These are phyloP conservation scores for Smittium culicis DNA, from an alignment of 371 early-diverging fungal species.

Conservation along the genomic window DNA sequence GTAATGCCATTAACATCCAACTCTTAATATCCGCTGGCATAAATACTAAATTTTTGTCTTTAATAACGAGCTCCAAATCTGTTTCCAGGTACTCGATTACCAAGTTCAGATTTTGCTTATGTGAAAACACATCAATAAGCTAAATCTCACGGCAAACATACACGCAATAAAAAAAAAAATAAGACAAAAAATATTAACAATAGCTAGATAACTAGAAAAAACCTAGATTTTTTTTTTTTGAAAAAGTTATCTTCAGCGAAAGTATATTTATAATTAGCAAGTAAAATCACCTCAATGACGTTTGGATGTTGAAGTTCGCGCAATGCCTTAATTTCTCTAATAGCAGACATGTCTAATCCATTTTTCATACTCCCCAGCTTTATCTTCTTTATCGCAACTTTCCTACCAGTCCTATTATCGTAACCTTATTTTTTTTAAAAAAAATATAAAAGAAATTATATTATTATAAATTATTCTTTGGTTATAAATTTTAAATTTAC, in stretches of 20 bases:
- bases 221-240: no score
- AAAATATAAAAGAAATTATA: not conserved
- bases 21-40: slow-evolving; percentile 96
- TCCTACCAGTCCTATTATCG: slow-evolving; percentile 41
- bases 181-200: not conserved
- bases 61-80: slow-evolving; percentile 96
- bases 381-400: slow-evolving; percentile 91
- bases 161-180: slow-evolving; percentile 24
- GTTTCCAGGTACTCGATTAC: slow-evolving; percentile 93
- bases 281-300: slow-evolving; percentile 47
- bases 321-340: slow-evolving; percentile 94
- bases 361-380: slow-evolving; percentile 76
- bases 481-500: slow-evolving; percentile 28
- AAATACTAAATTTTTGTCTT: slow-evolving; percentile 83
- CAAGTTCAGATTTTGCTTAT: slow-evolving; percentile 83
- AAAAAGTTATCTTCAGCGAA: no score
- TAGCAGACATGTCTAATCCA: slow-evolving; percentile 87
- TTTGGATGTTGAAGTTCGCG: slow-evolving; percentile 88
- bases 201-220: no score
- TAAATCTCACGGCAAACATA: no score
- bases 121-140: slow-evolving; percentile 89
- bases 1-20: slow-evolving; percentile 96
- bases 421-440: slow-evolving; percentile 26
- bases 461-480: no score
- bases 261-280: no score